Evolutionary conservation across 345 rosid species (phyloP), one percentile per base, ranked within the genome.

Genomic region (Lumnitzera littorea): DNA sequence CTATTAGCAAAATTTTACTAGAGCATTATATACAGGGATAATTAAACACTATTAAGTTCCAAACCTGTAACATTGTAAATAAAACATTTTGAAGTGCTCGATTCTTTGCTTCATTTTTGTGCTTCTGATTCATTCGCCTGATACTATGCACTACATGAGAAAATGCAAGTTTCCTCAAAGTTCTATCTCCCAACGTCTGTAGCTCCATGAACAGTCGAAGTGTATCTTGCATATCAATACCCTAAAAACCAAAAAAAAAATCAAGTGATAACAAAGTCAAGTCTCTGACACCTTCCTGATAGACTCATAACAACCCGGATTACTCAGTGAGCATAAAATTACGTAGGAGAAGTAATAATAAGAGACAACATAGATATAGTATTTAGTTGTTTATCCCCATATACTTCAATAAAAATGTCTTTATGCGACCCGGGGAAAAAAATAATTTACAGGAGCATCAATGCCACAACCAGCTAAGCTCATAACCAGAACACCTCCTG

Each of bases 71-170:
- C 74, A 86, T 57, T 43, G 81, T 60, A 69, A 90, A 79, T 61
- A 90, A 68, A 70, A 90, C 76, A 71, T 82, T 86, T 73, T 94
- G 99, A 70, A 90, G 96, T 1, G 78, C 65, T 43, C 89, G 85
- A 68, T 94, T 89, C 60, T 76, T 75, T 11, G 79, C 77, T 58
- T 91, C 96, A 29, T 87, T 86, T 72, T 77, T 79, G 74, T 85
- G 87, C 70, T 74, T 79, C 79, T 82, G 73, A 70, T 86, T 94
- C 92, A 90, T 83, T 55, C 79, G 81, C 72, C 75, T 84, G 65
- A 94, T 80, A 55, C 87, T 86, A 25, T 88, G 87, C 66, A 90
- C 76, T 73, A 84, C 84, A 76, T 90, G 95, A 27, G 87, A 80
- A 68, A 90, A 90, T 10, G 95, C 83, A 77, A 90, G 83, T 57